Evolutionary conservation across 2,329 filamentous ascomycete species (phyloP), one percentile per base, ranked within the genome.

Genomic region (Fusarium newnesense): DNA sequence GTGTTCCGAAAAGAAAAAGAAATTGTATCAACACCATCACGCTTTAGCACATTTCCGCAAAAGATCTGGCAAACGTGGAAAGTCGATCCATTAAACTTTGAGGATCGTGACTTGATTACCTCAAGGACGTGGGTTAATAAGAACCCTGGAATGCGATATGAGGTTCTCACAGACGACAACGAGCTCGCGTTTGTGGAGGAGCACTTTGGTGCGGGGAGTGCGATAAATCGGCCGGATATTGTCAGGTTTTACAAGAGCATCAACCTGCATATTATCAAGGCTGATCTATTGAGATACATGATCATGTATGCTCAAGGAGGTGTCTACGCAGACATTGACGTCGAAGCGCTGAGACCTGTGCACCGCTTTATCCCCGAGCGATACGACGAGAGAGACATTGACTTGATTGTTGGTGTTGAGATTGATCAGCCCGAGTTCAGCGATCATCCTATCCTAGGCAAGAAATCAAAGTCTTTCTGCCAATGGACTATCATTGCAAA

Each of bases 31-130:
- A 59, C 57, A 61, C 64, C 58, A 7, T 32, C 54, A 67, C 79
- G 62, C 34, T 79, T 76, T 56, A 78, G 73, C 74, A 79, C 73
- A 28, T 94, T 90, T 75, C 92, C 87, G 10, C 86, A 86, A 62
- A 94, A 94, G 81, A 92, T 94, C 73, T 94, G 92, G 92, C 92
- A 94, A 80, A 92, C 90, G 1, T 94, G 92, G 92, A 94, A 93
- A 79, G 87, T 91, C 34, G 87, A 91, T 69, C 90, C 92, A 5
- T 83, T 93, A 39, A 84, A 85, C 5, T 93, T 93, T 76, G 91
- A 92, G 70, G 86, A 90, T 75, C 86, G 89, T 59, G 91, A 94
- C 75, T 83, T 88, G 37, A 81, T 85, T 30, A 85, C 85, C 0
- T 91, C 92, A 15, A 86, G 87, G 73, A 90, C 90, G 4, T 94